Base-by-base conservation (phyloP, 2,329 filamentous ascomycete genomes). In the Aureobasidium vineae region DNA sequence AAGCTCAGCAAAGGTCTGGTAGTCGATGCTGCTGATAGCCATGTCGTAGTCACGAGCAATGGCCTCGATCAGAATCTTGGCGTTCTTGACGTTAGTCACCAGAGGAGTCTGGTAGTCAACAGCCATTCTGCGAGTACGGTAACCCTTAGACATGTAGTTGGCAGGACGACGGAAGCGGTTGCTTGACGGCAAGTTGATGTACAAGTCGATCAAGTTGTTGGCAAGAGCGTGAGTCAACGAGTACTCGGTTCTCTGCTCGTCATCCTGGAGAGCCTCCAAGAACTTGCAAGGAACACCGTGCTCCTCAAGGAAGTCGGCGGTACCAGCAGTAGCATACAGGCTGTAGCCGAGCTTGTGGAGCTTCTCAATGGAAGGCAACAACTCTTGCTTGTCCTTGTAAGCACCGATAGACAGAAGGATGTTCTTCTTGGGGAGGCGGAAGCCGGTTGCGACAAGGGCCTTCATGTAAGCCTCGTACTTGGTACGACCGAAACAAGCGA, bases 381-480 rank as follows among this genome's bases (percentile, higher is more conserved):
- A 92, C 81, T 99, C 95, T 75, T 92, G 85, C 85, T 99, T 99
- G 77, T 99, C 95, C 82, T 97, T 97, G 85, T 90, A 98, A 0
- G 92, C 93, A 73, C 95, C 95, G 73, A 99, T 96, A 2, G 95
- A 99, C 68, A 99, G 83, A 19, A 99, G 83, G 66, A 99, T 90
- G 79, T 98, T 98, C 80, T 91, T 92, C 81, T 96, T 96, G 26
- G 95, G 95, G 49, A 99, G 86, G 78, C 90, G 93, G 85, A 99
- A 99, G 53, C 95, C 95, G 63, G 95, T 98, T 1, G 95, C 96
- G 71, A 99, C 87, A 66, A 99, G 83, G 63, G 91, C 95, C 82
- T 99, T 99, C 73, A 99, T 86, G 77, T 99, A 99, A 21, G 95
- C 95, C 79, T 99, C 95, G 76, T 96, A 97, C 80, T 97, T 97